Conservation (phyloP, 306 rosid genomes). For the Boehmeria nivea region DNA sequence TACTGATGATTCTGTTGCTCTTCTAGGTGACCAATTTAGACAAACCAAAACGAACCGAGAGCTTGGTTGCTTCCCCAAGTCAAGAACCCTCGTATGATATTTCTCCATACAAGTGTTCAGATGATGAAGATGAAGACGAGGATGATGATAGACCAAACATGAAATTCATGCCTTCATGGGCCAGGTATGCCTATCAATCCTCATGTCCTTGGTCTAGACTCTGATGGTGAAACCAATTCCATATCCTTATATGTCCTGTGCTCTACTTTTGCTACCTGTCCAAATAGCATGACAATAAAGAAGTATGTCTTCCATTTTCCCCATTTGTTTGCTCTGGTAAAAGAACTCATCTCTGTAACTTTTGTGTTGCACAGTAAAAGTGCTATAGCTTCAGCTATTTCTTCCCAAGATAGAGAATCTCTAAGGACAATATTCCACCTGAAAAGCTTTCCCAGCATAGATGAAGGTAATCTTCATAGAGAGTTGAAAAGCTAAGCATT, state of each 20-base stretch:
- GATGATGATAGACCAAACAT: conserved; percentile 36
- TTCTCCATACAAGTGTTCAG: conserved; percentile 84
- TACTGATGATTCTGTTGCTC: conserved; percentile 15
- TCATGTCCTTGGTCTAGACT: too few species aligned
- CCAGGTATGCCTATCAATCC: conserved; percentile 56
- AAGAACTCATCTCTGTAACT: too few species aligned
- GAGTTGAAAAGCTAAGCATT: conserved; percentile 1
- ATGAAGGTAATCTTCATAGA: conserved; percentile 50
- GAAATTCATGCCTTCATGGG: conserved; percentile 81
- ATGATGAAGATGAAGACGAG: conserved; percentile 61
- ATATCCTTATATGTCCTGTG: background rate
- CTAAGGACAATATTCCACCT: conserved; percentile 55
- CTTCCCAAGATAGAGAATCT: conserved; percentile 46
- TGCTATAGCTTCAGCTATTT: conserved; percentile 35
- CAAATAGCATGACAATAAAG: too few species aligned
- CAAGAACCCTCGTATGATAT: conserved; percentile 72
- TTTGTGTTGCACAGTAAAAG: conserved; percentile 54
- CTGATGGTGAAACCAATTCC: too few species aligned
- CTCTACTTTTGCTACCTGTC: conserved; percentile 7
- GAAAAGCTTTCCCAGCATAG: conserved; percentile 52
- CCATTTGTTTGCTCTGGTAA: too few species aligned
- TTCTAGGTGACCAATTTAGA: conserved; percentile 37
- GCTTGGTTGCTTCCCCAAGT: conserved; percentile 21
- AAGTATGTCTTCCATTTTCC: too few species aligned
- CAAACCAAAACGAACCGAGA: conserved; percentile 28